Base-by-base conservation (phyloP, 2,329 filamentous ascomycete species). In the Xylaria sp. region DNA sequence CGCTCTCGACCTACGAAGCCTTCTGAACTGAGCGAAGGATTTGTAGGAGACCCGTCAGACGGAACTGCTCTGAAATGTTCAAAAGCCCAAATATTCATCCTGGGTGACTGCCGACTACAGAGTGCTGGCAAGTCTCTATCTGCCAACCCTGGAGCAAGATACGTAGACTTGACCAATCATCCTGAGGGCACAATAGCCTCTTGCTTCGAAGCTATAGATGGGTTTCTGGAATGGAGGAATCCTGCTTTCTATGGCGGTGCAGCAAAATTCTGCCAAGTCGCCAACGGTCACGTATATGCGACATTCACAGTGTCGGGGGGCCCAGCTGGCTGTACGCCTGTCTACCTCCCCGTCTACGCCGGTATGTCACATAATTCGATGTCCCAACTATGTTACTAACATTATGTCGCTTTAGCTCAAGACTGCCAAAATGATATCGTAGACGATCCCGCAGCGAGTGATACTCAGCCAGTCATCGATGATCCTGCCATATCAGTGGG, bases 211-310 rank as follows among this genome's bases (percentile, higher is more conserved):
- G 53, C 65, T 36, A 65, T 62, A 18, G 34, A 71, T 59, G 64
- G 67, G 1, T 60, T 65, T n/a, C 53, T 74, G 4, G 55, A 61
- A 28, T 74, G 71, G 72, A 50, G 60, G 3, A 71, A 74, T 57
- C 43, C 48, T 5, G 45, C 43, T 4, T 74, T 74, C 34, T 69
- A 65, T 50, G 61, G 65, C 15, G 71, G 70, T 7, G 48, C 30
- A 25, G 71, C 72, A 2, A 41, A 68, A 2, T 74, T 71, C 39
- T 74, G 72, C 34, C 63, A 67, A 43, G 48, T 9, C 12, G 30
- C 10, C 8, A 41, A 62, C 18, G 68, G 65, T 9, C 53, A 45
- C 2, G 61, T 74, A 3, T 73, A 66, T 43, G 71, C 70, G 8
- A 66, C 63, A 8, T 74, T 74, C 43, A 70, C 67, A 2, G 53